Evolutionary conservation across 1,284 basidiomycete genomes (phyloP).

Genomic region (Ustilago xerochloae): DNA sequence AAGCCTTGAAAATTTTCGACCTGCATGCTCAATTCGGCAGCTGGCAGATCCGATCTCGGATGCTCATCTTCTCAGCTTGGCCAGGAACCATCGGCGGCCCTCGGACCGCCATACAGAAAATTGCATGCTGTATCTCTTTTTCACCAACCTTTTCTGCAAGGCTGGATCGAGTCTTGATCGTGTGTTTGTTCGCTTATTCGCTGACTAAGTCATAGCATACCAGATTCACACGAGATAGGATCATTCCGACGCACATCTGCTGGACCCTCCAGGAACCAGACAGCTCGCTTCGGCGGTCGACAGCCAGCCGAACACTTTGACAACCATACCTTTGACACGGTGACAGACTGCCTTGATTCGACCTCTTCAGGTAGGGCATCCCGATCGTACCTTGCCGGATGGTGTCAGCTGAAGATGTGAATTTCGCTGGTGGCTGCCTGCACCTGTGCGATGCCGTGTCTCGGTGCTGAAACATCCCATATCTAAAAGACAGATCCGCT

Average conservation of each 20-base stretch:
- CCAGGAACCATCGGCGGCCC: constrained; percentile 3
- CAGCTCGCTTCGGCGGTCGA: constrained; percentile 11
- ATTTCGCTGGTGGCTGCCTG: too few species aligned
- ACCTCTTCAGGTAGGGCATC: too few species aligned
- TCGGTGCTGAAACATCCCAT: too few species aligned
- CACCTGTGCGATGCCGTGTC: too few species aligned
- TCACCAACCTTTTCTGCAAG: background rate
- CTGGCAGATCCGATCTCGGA: constrained; percentile 8
- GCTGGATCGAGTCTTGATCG: background rate
- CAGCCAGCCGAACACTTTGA: background rate
- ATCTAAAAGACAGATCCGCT: too few species aligned
- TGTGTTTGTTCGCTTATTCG: background rate
- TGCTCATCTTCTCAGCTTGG: background rate
- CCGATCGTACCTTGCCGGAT: too few species aligned
- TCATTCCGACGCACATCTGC: background rate
- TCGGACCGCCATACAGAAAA: background rate
- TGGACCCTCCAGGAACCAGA: constrained; percentile 3
- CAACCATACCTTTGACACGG: background rate
- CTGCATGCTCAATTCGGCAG: background rate
- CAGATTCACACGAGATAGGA: too few species aligned
- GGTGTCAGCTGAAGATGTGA: too few species aligned
- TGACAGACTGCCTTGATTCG: background rate
- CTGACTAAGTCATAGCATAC: too few species aligned
- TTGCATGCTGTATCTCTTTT: background rate
- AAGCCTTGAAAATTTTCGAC: background rate